Evolutionary conservation across 2,329 filamentous ascomycete species (phyloP).

Genomic region (Sarocladium kiliense): DNA sequence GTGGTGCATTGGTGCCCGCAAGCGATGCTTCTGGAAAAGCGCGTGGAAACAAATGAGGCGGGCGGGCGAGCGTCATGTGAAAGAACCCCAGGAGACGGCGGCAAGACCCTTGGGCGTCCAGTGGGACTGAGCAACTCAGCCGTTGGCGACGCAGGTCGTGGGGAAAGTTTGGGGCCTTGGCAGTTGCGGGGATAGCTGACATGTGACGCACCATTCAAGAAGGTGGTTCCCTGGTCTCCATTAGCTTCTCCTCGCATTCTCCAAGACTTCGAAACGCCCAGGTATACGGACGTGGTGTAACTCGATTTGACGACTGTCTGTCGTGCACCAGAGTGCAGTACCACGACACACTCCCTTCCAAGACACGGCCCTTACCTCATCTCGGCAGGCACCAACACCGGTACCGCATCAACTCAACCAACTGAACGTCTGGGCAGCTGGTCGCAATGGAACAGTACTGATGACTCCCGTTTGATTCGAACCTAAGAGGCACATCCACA

Average conservation of each 20-base stretch:
- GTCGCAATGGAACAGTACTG: neutral
- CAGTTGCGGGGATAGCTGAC: neutral
- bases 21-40: slow-evolving; percentile 6
- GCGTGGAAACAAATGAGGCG: neutral
- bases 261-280: too few species aligned
- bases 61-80: neutral
- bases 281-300: too few species aligned
- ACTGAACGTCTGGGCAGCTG: neutral
- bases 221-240: too few species aligned
- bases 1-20: neutral
- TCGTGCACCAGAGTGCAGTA: too few species aligned
- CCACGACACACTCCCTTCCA: too few species aligned
- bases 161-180: too few species aligned
- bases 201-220: neutral
- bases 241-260: neutral
- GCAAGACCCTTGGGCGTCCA: too few species aligned
- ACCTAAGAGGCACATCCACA: neutral
- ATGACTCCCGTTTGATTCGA: too few species aligned
- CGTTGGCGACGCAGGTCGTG: too few species aligned
- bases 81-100: neutral
- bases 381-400: neutral
- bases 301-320: too few species aligned
- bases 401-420: too few species aligned
- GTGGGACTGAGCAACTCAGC: too few species aligned
- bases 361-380: neutral